phyloP scores from a whole-genome alignment of 345 rosid genomes.

The Excoecaria agallocha region DNA sequence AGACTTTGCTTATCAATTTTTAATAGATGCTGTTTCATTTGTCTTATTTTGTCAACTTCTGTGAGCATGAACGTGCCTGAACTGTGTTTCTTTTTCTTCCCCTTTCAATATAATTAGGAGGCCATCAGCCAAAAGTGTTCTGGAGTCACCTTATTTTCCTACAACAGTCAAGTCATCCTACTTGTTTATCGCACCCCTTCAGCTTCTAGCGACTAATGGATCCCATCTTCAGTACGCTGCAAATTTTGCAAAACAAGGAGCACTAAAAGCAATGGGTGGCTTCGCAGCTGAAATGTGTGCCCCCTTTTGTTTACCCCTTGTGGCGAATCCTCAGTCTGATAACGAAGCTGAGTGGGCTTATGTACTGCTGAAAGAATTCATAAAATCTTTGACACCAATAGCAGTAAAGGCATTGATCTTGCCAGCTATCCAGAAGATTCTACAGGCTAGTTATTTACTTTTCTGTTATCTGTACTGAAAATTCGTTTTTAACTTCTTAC shows the following conservation, averaged over 20 bases:
- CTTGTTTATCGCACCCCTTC: conserved; percentile 81
- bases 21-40: conserved; percentile 9
- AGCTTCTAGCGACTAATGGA: conserved; percentile 62
- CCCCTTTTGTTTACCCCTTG: conserved; percentile 67
- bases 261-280: conserved; percentile 75
- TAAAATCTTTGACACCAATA: conserved; percentile 61
- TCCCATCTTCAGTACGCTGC: conserved; percentile 75
- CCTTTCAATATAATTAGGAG: conserved; percentile 53
- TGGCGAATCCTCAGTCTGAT: conserved; percentile 53
- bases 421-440: conserved; percentile 81
- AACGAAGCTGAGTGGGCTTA: conserved; percentile 80
- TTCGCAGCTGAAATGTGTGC: conserved; percentile 86
- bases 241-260: conserved; percentile 83
- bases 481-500: conserved; percentile 21
- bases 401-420: conserved; percentile 66
- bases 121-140: conserved; percentile 70
- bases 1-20: background rate
- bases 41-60: conserved; percentile 1
- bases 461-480: conserved; percentile 16
- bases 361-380: conserved; percentile 66
- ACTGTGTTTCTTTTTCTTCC: conserved; percentile 22
- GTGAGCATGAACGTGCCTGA: background rate
- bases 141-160: conserved; percentile 87
- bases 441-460: conserved; percentile 61
- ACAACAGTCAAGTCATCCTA: conserved; percentile 73